Base-by-base conservation (phyloP, 257 asterid species). In the Nicotiana paniculata region DNA sequence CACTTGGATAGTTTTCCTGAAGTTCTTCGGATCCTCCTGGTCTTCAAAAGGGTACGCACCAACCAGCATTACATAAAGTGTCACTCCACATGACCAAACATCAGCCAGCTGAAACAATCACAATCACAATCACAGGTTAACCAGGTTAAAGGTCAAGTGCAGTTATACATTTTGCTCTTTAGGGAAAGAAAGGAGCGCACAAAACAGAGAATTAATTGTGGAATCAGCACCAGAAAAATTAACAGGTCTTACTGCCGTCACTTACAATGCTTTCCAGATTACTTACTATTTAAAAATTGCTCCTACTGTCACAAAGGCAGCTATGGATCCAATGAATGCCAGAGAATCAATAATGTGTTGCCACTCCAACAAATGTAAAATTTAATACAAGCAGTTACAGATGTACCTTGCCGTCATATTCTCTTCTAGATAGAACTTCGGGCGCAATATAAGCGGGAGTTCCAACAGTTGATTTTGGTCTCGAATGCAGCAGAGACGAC, bases 401-500 rank as follows among this genome's bases (percentile, higher is more conserved):
- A 46, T 12, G 1, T 81, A 92, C 97, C 93, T 92, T 92, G 83
- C 97, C 95, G 46, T 92, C 97, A 68, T 92, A 92, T 81, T 92
- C 97, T 32, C 90, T 86, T n/a, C 97, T 89, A 33, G 91, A 89
- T 39, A 92, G 89, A 67, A 93, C 97, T 81, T 90, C 97, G 0
- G 97, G 96, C 3, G 94, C 96, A 59, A 93, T 91, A 66, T 91
- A 91, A 5, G 96, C 97, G 3, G 96, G 97, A 3, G 96, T 90
- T 37, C 97, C 97, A 1, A 93, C 96, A 0, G 97, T 93, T 0
- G 97, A 93, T 80, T 93, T 93, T 55, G 97, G 97, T 61, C 89
- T 88, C 53, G 90, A 87, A 48, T 87, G 90, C 66, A 87, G 80
- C 80, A 84, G 84, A 9, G 90, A 87, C 12, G 90, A 87, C 90